Conservation (phyloP, 1,139 yeast genomes). For the Scheffersomyces parashehatae region DNA sequence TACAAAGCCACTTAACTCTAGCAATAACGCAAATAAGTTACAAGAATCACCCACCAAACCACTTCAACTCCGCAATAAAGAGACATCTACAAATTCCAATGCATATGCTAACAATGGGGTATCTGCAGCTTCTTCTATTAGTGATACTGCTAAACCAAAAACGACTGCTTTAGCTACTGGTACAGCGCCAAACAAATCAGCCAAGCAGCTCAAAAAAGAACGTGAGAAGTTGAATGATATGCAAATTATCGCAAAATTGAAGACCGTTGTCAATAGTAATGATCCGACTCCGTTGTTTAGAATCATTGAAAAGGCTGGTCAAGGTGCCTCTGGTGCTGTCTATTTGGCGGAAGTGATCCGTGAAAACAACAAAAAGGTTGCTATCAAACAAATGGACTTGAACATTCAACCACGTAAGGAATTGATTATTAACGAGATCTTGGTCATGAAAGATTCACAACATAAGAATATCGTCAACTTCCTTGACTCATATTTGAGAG, state of each 20-base stretch:
- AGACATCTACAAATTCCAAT: constrained; percentile 21
- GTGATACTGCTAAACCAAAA: constrained; percentile 13
- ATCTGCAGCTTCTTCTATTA: constrained; percentile 23
- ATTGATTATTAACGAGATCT: constrained; percentile 63
- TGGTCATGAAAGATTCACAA: constrained; percentile 51
- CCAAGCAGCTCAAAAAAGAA: constrained; percentile 55
- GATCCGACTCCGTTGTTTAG: constrained; percentile 88
- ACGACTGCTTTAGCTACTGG: constrained; percentile 19
- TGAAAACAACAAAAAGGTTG: constrained; percentile 52
- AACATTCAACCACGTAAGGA: constrained; percentile 94
- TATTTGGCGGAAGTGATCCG: constrained; percentile 71
- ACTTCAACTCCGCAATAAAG: constrained; percentile 4
- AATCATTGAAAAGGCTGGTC: constrained; percentile 95
- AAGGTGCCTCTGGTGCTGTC: constrained; percentile 97
- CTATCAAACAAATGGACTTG: constrained; percentile 94
- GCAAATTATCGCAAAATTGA: constrained; percentile 81
- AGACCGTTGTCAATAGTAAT: constrained; percentile 75
- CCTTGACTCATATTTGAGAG: constrained; percentile 46
- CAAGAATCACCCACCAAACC: constrained; percentile 10
- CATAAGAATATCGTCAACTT: constrained; percentile 51
- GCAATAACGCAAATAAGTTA: constrained; percentile 1
- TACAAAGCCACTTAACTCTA: constrained; percentile 8
- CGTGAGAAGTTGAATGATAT: constrained; percentile 79
- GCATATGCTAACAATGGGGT: constrained; percentile 12
- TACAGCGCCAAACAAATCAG: constrained; percentile 32